Evolutionary conservation across 108 stramenopile genomes (phyloP), one percentile per base, ranked within the genome.

Genomic region (Cyclotella baltica): DNA sequence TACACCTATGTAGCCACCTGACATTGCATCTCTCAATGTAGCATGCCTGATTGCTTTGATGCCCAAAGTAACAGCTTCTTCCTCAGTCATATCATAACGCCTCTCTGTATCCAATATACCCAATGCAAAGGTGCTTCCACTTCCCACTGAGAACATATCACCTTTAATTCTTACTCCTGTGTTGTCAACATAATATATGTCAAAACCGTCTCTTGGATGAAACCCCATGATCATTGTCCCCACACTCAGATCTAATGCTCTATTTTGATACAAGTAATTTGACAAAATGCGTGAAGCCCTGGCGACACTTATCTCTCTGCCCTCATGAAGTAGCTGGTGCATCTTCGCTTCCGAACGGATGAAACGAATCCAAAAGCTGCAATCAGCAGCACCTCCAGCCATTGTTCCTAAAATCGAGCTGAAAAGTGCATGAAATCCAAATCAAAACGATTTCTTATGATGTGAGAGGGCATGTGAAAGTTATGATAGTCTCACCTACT

Each of bases 361-460:
- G 33, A 87, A 81, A 16, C 96, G 84, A 71, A 96, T 93, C 96
- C 93, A 94, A 70, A 74, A 87, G 55, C 77, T 76, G 52, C 96
- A 96, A 75, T 96, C 96, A 18, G 93, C 96, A 19, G 96, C 96
- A 5, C 93, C 93, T 19, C 96, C 96, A 22, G 96, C 96, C 96
- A 96, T 96, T 10, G 96, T 96, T 28, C 93, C 96, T 3, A 96
- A 59, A 16, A 93, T 88, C 55, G 88, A 86, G 53, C 77, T 86
- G 59, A 18, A 47, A 20, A 10, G 35, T 13, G 16, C 19, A 15
- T 4, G 8, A 16, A 33, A 2, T 11, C 35, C 3, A 2, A 62
- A 29, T 57, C 27, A 57, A 25, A 29, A 57, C 55, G 6, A 2
- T 2, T 6, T 48, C 2, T 16, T 1, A 6, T 48, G 47, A n/a